phyloP scores from a whole-genome alignment of 441 rosid species.

The Cnidoscolus chayamansa region DNA sequence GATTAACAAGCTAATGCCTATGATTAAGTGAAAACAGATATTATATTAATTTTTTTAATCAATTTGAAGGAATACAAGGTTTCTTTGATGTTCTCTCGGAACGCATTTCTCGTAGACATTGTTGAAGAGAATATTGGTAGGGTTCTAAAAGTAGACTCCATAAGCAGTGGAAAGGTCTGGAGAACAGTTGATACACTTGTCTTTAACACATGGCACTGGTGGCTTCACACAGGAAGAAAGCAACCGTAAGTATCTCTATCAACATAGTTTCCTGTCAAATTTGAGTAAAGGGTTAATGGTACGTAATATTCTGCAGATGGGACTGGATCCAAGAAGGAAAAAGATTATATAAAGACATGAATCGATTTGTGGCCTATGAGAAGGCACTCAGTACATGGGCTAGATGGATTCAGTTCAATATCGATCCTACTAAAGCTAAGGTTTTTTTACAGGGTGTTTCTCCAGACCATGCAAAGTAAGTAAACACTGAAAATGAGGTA shows the following conservation, averaged over 20 bases:
- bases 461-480: constrained; percentile 21
- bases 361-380: constrained; percentile 15
- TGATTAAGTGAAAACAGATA: background rate
- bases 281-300: background rate
- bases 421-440: constrained; percentile 13
- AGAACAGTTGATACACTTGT: constrained; percentile 15
- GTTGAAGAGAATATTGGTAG: constrained; percentile 2
- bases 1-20: background rate
- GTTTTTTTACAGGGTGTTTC: constrained; percentile 24
- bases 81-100: constrained; percentile 15
- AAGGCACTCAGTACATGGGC: constrained; percentile 20
- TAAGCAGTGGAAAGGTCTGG: constrained; percentile 12
- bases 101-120: constrained; percentile 17
- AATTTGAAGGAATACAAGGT: constrained; percentile 16
- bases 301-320: constrained; percentile 12
- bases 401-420: constrained; percentile 10
- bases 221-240: constrained; percentile 24
- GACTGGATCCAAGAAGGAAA: constrained; percentile 16
- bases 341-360: constrained; percentile 11
- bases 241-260: constrained; percentile 13
- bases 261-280: background rate
- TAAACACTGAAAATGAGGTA: background rate
- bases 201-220: constrained; percentile 26
- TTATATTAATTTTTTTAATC: too few relatives aligned
- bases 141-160: constrained; percentile 21